Percentiles rank a stretch among this genome's conserved stretches.
phyloP scores from a whole-genome alignment of 495 filamentous ascomycete genomes.

The Daldinia loculata region DNA sequence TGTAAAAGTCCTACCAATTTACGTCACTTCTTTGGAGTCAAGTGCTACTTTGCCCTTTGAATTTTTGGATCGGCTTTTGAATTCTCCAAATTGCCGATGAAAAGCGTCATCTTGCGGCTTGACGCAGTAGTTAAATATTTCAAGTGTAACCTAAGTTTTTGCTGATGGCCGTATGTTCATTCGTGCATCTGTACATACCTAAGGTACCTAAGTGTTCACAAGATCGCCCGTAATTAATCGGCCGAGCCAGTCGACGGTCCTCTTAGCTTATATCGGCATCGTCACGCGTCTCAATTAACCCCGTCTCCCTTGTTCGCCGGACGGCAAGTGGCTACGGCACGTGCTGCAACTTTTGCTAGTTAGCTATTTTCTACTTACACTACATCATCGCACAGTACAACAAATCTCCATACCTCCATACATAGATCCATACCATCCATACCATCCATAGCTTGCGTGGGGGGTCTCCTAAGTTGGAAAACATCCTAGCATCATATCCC shows the following conservation, averaged over 20 bases:
- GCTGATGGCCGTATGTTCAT: not conserved
- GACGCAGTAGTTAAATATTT: not conserved
- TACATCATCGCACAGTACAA: slow-evolving; percentile 4
- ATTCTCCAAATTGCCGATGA: slow-evolving; percentile 18
- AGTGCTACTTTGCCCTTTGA: not conserved
- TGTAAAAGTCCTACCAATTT: not conserved
- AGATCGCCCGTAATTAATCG: slow-evolving; percentile 37
- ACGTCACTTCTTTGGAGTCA: slow-evolving; percentile 33
- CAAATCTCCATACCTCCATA: not conserved
- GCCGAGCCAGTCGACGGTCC: slow-evolving; percentile 11
- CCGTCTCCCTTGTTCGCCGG: slow-evolving; percentile 7
- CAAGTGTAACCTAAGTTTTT: not conserved
- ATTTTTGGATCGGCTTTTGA: slow-evolving; percentile 21
- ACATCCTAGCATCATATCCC: slow-evolving; percentile 5
- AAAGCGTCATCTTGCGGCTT: slow-evolving; percentile 16
- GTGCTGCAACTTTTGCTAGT: slow-evolving; percentile 7
- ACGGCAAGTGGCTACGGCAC: slow-evolving; percentile 15
- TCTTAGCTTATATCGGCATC: not conserved
- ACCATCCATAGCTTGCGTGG: not conserved
- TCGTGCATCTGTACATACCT: not conserved
- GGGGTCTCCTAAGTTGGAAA: not conserved
- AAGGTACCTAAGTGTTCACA: slow-evolving; percentile 6
- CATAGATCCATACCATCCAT: not conserved
- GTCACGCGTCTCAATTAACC: slow-evolving; percentile 10
- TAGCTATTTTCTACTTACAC: no score